Evolutionary conservation across 148 eudicot species (phyloP).

Genomic region (Beta vulgaris): DNA sequence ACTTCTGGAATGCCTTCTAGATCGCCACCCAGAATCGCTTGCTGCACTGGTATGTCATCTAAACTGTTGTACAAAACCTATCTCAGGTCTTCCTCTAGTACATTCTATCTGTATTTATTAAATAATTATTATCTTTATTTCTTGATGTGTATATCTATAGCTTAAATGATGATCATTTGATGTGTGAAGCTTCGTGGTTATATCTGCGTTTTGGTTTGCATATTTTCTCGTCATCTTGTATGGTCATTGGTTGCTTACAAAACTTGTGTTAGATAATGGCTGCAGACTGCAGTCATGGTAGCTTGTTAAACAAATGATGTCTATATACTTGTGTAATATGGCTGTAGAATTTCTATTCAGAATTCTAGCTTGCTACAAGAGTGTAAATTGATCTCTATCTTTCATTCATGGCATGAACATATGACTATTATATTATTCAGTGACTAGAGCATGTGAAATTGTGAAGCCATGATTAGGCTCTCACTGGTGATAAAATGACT

Average conservation of each 20-base stretch:
- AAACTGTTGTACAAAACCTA: neutral
- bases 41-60: conserved; percentile 40
- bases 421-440: neutral
- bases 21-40: conserved; percentile 51
- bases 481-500: neutral
- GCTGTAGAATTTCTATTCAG: neutral
- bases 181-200: neutral
- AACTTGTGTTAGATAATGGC: neutral
- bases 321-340: neutral
- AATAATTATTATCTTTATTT: neutral
- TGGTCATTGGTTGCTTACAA: too few relatives aligned
- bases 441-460: neutral
- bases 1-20: conserved; percentile 71
- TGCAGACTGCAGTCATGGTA: neutral
- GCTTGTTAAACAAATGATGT: neutral
- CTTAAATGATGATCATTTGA: neutral
- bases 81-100: conserved; percentile 14
- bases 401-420: neutral
- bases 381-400: neutral
- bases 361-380: neutral
- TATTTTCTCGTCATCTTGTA: too few relatives aligned
- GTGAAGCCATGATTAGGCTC: neutral
- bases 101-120: neutral
- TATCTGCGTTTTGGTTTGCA: too few relatives aligned
- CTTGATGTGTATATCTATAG: neutral